Evolutionary conservation across 108 stramenopile species (phyloP), one percentile per base, ranked within the genome.

Genomic region (Nannochloropsis salina): DNA sequence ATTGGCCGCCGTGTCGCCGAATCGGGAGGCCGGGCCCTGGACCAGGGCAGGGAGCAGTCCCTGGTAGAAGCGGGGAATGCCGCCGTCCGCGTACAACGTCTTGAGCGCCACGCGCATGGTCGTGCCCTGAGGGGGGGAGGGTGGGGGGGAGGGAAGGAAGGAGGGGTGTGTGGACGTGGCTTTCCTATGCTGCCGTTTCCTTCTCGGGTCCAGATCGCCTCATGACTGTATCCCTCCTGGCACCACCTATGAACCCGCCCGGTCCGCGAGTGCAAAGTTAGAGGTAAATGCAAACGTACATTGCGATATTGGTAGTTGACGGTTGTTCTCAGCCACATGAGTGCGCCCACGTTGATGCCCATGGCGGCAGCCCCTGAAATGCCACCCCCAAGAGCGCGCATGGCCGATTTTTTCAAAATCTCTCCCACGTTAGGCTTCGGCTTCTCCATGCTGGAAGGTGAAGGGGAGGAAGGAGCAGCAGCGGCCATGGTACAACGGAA

Each of bases 1-100:
- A 86, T 98, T 98, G 1, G 97, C 97, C n/a, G 97, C 97, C 9
- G 97, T 98, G 86, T 98, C 97, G 2, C 96, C 96, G 84, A 98
- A 98, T 43, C 97, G 91, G 18, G 94, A 95, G 85, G 97, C 82
- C 9, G 96, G 96, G 0, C 96, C 96, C 91, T 82, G 94, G 94
- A 80, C 95, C 61, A 87, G 85, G 45, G 92, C 92, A 41, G 92
- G 92, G 3, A 91, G 44, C 1, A 91, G 83, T 8, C 92, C 92
- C 9, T 88, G 82, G 87, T 92, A 91, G 85, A 92, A 92, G 0
- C 92, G 87, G 6, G 87, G 84, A 42, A 92, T 90, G 31, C 92
- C 92, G 8, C 92, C 91, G 20, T 92, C 91, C 45, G 44, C 86
- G 84, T 91, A 92, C 40, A 92, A 86, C 21, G 86, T 86, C 85